A percentile compares a stretch with the other conserved stretches of the same genome.
Evolutionary conservation across 495 filamentous ascomycete species (phyloP).

Genomic region (Rhypophila decipiens): DNA sequence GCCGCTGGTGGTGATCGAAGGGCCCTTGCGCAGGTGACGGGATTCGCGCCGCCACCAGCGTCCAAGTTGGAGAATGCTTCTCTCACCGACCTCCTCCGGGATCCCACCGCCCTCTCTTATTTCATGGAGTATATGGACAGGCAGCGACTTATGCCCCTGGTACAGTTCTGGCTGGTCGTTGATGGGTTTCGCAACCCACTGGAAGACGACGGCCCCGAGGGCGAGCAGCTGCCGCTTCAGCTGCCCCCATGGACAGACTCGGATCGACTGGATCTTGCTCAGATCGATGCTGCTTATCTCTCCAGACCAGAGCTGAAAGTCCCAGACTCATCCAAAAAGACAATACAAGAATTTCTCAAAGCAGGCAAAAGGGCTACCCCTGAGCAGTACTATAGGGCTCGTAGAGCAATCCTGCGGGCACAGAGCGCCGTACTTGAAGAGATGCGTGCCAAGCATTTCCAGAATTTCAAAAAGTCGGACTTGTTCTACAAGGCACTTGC

Average conservation of each 20-base stretch:
- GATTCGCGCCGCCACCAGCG: conserved; percentile 22
- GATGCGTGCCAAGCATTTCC: conserved; percentile 72
- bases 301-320: conserved; percentile 75
- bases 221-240: conserved; percentile 55
- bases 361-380: conserved; percentile 68
- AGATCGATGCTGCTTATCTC: conserved; percentile 87
- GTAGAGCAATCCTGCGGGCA: conserved; percentile 71
- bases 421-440: conserved; percentile 79
- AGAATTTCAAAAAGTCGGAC: conserved; percentile 84
- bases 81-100: conserved; percentile 74
- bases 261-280: conserved; percentile 77
- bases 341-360: conserved; percentile 70
- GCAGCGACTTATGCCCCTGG: conserved; percentile 73
- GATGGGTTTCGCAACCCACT: conserved; percentile 95
- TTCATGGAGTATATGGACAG: conserved; percentile 99
- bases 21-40: conserved; percentile 21
- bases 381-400: conserved; percentile 75
- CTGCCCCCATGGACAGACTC: conserved; percentile 70
- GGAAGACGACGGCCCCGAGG: conserved; percentile 74
- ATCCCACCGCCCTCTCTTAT: conserved; percentile 85
- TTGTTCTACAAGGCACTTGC: conserved; percentile 93
- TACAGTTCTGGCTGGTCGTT: conserved; percentile 98
- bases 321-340: conserved; percentile 55
- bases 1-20: conserved; percentile 56
- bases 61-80: conserved; percentile 64